Percentiles rank a stretch among this genome's conserved stretches.
Conservation (phyloP, 1,284 basidiomycete species). For the Cryptococcus amylolentus region DNA sequence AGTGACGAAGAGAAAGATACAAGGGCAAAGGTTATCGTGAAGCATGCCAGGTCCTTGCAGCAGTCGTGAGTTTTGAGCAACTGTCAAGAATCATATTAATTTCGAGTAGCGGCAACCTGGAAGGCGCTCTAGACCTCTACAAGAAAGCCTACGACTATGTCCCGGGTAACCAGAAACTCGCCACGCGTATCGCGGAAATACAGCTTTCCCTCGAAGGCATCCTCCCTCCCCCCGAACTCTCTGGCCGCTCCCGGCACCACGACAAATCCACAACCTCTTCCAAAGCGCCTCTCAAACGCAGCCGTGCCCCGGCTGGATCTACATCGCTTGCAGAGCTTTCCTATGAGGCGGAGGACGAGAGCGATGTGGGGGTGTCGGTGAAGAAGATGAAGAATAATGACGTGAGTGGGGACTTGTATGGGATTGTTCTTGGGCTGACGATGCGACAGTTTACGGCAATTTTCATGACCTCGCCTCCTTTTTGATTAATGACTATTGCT, state of each 20-base stretch:
- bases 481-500: neutral
- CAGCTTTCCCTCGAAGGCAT: slow-evolving; percentile 24
- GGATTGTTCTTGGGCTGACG: too few species aligned
- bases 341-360: slow-evolving; percentile 1
- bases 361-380: neutral
- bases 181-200: slow-evolving; percentile 20
- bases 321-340: slow-evolving; percentile 9
- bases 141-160: slow-evolving; percentile 19
- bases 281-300: slow-evolving; percentile 9
- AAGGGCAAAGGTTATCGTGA: slow-evolving; percentile 18
- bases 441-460: too few species aligned
- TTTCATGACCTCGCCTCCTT: too few species aligned
- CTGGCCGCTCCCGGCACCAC: neutral
- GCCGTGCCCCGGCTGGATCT: slow-evolving; percentile 2
- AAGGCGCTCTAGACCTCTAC: slow-evolving; percentile 21
- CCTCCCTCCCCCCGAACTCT: slow-evolving; percentile 8
- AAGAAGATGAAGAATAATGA: slow-evolving; percentile 1
- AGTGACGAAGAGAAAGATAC: slow-evolving; percentile 17
- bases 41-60: slow-evolving; percentile 21
- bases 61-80: slow-evolving; percentile 4
- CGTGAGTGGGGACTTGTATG: neutral
- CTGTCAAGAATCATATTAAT: neutral
- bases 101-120: slow-evolving; percentile 13
- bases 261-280: neutral
- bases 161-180: slow-evolving; percentile 14